Evolutionary conservation across 129 eudicot genomes (phyloP), one percentile per base, ranked within the genome.

Genomic region (Ambrosia artemisiifolia): DNA sequence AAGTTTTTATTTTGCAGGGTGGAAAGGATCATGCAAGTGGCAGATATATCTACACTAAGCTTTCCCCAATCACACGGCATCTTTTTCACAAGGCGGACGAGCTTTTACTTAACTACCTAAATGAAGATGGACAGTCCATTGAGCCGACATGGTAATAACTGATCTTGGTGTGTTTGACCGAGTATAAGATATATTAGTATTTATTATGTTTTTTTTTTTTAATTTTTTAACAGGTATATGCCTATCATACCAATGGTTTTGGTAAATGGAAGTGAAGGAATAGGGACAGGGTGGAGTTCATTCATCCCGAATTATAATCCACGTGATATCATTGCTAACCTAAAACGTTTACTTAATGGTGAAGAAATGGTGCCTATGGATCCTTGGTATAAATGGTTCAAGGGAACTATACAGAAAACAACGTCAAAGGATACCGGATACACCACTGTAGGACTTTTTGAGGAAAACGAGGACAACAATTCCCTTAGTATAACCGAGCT

Each of bases 11-110:
- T 70, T 55, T 35, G 18, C 78, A 94, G 98, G 98, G 98, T 47
- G 98, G 98, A 14, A 94, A 94, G 79, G 97, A 94, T 73, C 97
- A 91, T 88, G 98, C 98, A 13, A 94, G 98, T 81, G 79, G 96
- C 42, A 85, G 98, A 74, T 94, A 94, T 73, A 84, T 94, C 35
- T 87, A 43, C 67, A 94, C 98, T 2, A 67, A 33, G 74, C 95
- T 94, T 42, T 16, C 78, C 8, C 86, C 95, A 1, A 79, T 94
- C 54, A 79, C 98, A 16, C 78, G 96, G 2, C 84, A 67, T 70
- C 65, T 90, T 71, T 94, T 90, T 71, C 97, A 91, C 14, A 84
- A 88, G 84, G 91, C 84, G 10, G 98, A 94, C 66, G 96, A 94
- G 30, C 74, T 82, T n/a, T 80, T 94, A 3, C 93, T 90, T 11